Conservation (phyloP, 176 grass and related monocot species). For the Urochloa ruziziensis region DNA sequence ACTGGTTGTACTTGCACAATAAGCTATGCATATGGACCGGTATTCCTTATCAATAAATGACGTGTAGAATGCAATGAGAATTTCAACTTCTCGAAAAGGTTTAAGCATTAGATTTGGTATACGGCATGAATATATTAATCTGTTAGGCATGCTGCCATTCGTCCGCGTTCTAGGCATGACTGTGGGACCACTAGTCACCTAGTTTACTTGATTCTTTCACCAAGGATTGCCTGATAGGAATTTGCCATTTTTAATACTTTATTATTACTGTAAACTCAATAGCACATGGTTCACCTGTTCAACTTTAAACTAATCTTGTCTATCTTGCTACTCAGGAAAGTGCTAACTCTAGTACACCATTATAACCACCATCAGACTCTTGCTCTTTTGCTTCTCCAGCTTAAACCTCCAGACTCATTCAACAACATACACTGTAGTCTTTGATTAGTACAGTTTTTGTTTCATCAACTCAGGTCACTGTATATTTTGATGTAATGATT, state of each 20-base stretch:
- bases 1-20: not conserved
- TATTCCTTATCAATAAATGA: slow-evolving; percentile 13
- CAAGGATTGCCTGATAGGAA: slow-evolving; percentile 12
- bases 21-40: not conserved
- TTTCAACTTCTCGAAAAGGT: not conserved
- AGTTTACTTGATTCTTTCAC: not conserved
- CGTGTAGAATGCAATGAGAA: not conserved
- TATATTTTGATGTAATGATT: not conserved
- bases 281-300: slow-evolving; percentile 26
- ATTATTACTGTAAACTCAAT: not conserved
- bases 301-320: not conserved
- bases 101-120: slow-evolving; percentile 38
- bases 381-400: not conserved
- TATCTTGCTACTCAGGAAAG: not conserved
- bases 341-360: not conserved
- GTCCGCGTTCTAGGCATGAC: not conserved
- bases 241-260: not conserved
- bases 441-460: not conserved
- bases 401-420: not conserved
- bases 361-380: not conserved
- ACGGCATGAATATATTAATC: slow-evolving; percentile 24
- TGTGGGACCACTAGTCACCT: slow-evolving; percentile 1
- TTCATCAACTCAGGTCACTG: not conserved
- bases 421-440: not conserved
- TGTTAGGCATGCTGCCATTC: slow-evolving; percentile 10